A percentile compares a stretch with the other conserved stretches of the same genome.
Evolutionary conservation across 495 filamentous ascomycete species (phyloP).

Genomic region (Terfezia claveryi): DNA sequence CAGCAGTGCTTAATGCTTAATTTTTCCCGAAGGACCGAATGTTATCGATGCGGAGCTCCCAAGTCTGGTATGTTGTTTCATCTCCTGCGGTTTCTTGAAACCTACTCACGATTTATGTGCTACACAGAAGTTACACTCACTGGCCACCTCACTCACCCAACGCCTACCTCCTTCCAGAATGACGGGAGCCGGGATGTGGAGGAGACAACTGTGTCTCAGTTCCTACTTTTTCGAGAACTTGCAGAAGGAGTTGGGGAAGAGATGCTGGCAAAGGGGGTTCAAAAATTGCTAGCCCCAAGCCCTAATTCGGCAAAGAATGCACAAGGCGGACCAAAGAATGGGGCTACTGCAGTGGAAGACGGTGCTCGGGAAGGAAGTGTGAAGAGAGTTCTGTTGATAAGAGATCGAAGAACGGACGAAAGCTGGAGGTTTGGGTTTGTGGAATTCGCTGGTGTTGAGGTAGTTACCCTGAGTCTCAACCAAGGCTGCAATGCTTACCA

Average conservation of each 20-base stretch:
- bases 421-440: conserved; percentile 80
- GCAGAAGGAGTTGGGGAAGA: conserved; percentile 54
- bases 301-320: not conserved
- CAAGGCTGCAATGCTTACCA: not conserved
- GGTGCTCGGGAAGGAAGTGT: conserved; percentile 60
- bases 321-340: conserved; percentile 8
- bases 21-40: conserved; percentile 43
- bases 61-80: conserved; percentile 36
- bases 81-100: not conserved
- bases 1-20: conserved; percentile 50
- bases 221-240: conserved; percentile 56
- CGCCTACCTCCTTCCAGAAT: conserved; percentile 27
- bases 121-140: conserved; percentile 17
- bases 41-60: conserved; percentile 53
- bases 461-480: not conserved
- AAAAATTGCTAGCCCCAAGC: conserved; percentile 35
- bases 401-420: conserved; percentile 50
- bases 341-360: conserved; percentile 15
- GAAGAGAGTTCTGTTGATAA: conserved; percentile 54
- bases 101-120: conserved; percentile 1
- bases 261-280: conserved; percentile 53
- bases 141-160: conserved; percentile 19
- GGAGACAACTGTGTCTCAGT: conserved; percentile 55
- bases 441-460: conserved; percentile 41
- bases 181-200: conserved; percentile 66